Evolutionary conservation across 2,329 filamentous ascomycete species (phyloP), one percentile per base, ranked within the genome.

Genomic region (Fusarium devonianum): DNA sequence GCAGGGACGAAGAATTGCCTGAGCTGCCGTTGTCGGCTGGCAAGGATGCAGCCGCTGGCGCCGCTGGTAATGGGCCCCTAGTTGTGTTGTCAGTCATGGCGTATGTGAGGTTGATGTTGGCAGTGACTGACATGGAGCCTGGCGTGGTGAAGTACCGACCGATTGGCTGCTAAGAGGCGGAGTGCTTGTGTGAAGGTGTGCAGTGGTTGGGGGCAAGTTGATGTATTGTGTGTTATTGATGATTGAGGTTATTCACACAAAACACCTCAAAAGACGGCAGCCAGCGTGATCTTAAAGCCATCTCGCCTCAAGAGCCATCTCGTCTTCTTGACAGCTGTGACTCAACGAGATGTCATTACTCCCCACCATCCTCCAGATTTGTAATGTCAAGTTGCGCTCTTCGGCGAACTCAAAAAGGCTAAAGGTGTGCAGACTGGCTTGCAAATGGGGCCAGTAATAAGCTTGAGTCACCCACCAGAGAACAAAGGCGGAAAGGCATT

Each of bases 391-490:
- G n/a, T 43, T 33, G 33, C 19, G 33, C 47, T 25, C 23, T 28
- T 36, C 51, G 19, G 18, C 46, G 39, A 34, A 13, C 5, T 26
- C 44, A 25, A 43, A 44, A 33, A 44, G 11, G 32, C 41, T 29
- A 21, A 34, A 22, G 35, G 13, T 21, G 18, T 35, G 23, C 41
- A 51, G 28, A 21, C 13, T 19, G 17, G n/a, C n/a, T n/a, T n/a
- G n/a, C n/a, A n/a, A n/a, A 32, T 13, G 13, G 23, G 26, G 38
- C 39, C 39, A 19, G 48, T 5, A 54, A 25, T 10, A 29, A n/a
- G n/a, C n/a, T n/a, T 63, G 60, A 63, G 52, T 64, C 60, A 63
- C 49, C 45, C 17, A 11, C 23, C 18, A 11, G n/a, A n/a, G n/a
- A n/a, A n/a, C 2, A 8, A 14, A 8, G n/a, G 49, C 18, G 50